Conservation (phyloP, 208 protist genomes). For the Leishmania tarentolae region DNA sequence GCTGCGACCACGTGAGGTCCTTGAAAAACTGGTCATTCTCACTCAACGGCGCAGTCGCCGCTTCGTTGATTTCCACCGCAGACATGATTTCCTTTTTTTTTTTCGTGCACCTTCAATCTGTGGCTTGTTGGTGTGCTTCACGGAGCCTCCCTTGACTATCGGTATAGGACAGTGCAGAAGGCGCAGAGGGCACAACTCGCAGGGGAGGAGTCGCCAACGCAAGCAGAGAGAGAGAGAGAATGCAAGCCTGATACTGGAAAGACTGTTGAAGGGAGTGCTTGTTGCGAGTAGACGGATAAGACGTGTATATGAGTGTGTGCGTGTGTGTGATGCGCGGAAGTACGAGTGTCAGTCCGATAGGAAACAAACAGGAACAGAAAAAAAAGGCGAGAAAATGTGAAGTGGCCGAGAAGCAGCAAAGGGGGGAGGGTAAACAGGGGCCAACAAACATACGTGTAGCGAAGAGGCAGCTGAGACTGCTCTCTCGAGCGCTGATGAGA, state of each 20-base stretch:
- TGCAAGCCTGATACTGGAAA: background rate
- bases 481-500: background rate
- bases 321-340: background rate
- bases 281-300: background rate
- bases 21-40: conserved; percentile 72
- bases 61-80: conserved; percentile 34
- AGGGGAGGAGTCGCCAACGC: background rate
- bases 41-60: conserved; percentile 22
- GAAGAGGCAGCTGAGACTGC: background rate
- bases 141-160: background rate
- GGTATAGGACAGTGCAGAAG: background rate
- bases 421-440: background rate
- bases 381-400: background rate
- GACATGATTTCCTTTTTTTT: conserved; percentile 5
- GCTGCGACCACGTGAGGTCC: conserved; percentile 74
- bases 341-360: background rate
- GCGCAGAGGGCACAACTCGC: background rate
- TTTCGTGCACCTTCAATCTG: no score
- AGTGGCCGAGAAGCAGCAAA: background rate
- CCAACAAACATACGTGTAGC: background rate
- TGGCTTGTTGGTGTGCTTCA: no score
- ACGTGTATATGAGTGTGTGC: no score
- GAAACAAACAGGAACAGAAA: background rate
- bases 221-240: background rate
- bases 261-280: background rate